Conservation (phyloP, 2,329 filamentous ascomycete genomes). For the Oidium heveae region DNA sequence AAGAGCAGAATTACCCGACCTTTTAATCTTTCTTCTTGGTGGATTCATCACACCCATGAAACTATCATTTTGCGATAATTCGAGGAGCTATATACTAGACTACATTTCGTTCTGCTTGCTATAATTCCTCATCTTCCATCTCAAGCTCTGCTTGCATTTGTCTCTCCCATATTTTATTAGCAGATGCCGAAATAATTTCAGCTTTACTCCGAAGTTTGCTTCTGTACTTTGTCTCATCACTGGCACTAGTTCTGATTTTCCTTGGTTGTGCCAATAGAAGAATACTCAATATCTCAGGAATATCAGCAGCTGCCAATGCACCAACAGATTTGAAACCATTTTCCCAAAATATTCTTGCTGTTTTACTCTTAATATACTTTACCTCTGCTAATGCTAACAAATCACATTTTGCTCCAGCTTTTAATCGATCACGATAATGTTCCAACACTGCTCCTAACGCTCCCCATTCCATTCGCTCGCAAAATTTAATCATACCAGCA, state of each 20-base stretch:
- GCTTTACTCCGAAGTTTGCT: constrained; percentile 42
- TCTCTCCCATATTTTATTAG: constrained; percentile 37
- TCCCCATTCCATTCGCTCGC: constrained; percentile 50
- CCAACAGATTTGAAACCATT: constrained; percentile 47
- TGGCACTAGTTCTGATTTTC: constrained; percentile 29
- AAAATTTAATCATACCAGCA: constrained; percentile 58
- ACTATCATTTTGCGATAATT: not conserved
- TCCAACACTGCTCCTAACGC: constrained; percentile 47
- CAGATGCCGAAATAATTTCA: constrained; percentile 39
- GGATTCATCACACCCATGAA: too few species aligned
- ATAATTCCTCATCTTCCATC: constrained; percentile 5
- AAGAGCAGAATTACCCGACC: too few species aligned
- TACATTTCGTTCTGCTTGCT: too few species aligned
- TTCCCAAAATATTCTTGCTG: constrained; percentile 49
- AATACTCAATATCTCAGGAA: constrained; percentile 42
- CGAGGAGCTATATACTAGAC: too few species aligned
- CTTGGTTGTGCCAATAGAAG: constrained; percentile 48
- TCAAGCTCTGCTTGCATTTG: constrained; percentile 8
- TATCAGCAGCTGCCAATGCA: constrained; percentile 41
- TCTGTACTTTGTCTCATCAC: constrained; percentile 32
- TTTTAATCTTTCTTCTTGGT: too few species aligned
- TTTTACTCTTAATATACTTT: constrained; percentile 53
- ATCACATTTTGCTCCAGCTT: constrained; percentile 40
- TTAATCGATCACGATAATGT: constrained; percentile 49
- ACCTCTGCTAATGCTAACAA: constrained; percentile 45